A percentile compares a stretch with the other conserved stretches of the same genome.
Conservation (phyloP, 1,284 basidiomycete species). For the Tilletia indica region DNA sequence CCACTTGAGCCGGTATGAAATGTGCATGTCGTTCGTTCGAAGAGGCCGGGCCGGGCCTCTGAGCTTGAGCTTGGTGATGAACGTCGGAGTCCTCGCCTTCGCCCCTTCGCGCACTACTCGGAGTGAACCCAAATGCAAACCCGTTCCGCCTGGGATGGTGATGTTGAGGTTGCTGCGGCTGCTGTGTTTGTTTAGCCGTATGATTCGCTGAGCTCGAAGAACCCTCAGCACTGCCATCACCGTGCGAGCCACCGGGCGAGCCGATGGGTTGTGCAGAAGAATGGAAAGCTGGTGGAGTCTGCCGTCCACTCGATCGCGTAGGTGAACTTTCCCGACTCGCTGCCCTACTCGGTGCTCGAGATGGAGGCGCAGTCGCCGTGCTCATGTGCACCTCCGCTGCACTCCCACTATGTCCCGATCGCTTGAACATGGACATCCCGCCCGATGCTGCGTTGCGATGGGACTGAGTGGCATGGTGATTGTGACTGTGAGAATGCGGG, state of each 20-base stretch:
- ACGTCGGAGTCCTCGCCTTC: conserved; percentile 5
- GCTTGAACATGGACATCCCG: not conserved
- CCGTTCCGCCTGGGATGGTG: conserved; percentile 5
- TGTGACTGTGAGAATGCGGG: not conserved
- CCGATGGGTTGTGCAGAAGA: not conserved
- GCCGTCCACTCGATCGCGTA: conserved; percentile 6
- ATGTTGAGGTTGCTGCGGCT: not conserved
- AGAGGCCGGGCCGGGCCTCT: not conserved
- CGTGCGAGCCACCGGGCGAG: not conserved
- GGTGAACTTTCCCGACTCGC: conserved; percentile 11
- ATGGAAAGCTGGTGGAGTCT: not conserved
- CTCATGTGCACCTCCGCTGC: not conserved
- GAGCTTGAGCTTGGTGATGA: not conserved
- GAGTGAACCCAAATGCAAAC: conserved; percentile 4
- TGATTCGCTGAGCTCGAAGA: too few relatives aligned
- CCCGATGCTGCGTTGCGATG: not conserved
- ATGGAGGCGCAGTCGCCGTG: conserved; percentile 13
- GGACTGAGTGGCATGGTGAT: not conserved
- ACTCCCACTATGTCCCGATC: not conserved
- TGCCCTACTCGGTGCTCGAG: conserved; percentile 2
- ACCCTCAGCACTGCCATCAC: too few relatives aligned
- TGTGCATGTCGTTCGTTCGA: conserved; percentile 12
- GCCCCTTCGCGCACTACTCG: conserved; percentile 7
- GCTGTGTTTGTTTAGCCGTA: not conserved
- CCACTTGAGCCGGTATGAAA: conserved; percentile 9